A percentile compares a stretch with the other conserved stretches of the same genome.
These are phyloP conservation scores for Diaporthe sp. DNA, from an alignment of 2,329 filamentous ascomycete species.

Conservation along the genomic window DNA sequence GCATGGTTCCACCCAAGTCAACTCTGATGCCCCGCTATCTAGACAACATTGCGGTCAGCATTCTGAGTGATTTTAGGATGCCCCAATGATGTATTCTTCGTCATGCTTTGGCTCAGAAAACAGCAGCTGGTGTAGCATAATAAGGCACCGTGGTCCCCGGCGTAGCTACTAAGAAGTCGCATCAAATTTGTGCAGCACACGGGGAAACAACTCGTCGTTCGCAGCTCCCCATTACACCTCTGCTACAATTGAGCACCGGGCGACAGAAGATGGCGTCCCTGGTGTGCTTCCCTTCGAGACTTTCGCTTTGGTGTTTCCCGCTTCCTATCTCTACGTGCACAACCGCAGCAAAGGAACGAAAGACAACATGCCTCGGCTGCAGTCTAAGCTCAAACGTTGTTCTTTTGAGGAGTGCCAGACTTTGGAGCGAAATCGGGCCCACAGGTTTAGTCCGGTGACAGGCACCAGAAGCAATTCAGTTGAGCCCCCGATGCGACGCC, in stretches of 20 bases:
- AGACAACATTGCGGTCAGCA: background rate
- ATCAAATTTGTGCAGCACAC: background rate
- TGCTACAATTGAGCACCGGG: background rate
- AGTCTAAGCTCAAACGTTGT: background rate
- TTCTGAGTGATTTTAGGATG: background rate
- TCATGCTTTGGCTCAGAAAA: background rate
- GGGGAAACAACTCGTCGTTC: background rate
- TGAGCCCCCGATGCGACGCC: constrained; percentile 6
- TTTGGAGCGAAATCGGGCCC: constrained; percentile 3
- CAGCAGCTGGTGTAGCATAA: background rate
- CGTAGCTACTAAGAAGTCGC: background rate
- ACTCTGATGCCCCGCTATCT: background rate
- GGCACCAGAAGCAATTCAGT: background rate
- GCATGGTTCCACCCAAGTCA: background rate
- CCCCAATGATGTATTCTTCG: background rate
- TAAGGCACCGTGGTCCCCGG: background rate
- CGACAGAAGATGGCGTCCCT: background rate
- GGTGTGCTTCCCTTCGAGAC: background rate
- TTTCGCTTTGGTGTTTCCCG: too few species aligned
- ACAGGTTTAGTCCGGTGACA: background rate
- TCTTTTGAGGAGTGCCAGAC: background rate
- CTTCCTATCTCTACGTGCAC: background rate
- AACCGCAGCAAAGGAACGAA: background rate
- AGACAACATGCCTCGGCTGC: background rate
- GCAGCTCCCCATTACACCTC: background rate